Base-by-base conservation (phyloP, 2,329 filamentous ascomycete genomes). In the Trichoderma cornu-damae region DNA sequence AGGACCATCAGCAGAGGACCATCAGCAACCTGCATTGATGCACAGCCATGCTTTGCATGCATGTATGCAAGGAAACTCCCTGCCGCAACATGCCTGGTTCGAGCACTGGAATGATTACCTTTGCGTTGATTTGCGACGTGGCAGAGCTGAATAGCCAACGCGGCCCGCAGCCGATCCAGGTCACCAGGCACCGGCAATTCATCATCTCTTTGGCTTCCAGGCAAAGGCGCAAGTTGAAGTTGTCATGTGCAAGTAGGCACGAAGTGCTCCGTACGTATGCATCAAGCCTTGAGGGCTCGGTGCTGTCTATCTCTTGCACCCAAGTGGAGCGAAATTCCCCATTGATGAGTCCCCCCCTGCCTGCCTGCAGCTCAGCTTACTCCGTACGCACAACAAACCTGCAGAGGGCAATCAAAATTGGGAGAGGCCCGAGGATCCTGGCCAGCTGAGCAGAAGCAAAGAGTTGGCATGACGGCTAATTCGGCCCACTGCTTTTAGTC, bases 281-380 rank as follows among this genome's bases (percentile, higher is more conserved):
- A n/a, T n/a, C n/a, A n/a, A n/a, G n/a, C n/a, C n/a, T n/a, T n/a
- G n/a, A 34, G 20, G 12, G 26, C 11, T 9, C 28, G 16, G 9
- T n/a, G 42, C 16, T 35, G 43, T 49, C 43, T 49, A 49, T 54
- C 51, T 54, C 51, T 44, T 54, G 51, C 51, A 26, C 46, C 38
- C 35, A 57, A 57, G 53, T 57, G 53, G 53, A 49, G 24, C 53
- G 22, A 8, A 16, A 32, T 26, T 34, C 16, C 24, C 37, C 28
- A 34, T 40, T 22, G 48, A 26, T 52, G 38, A 42, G 49, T 32
- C 42, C 40, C 40, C n/a, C n/a, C n/a, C n/a, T n/a, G n/a, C n/a
- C n/a, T n/a, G n/a, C n/a, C 47, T 55, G 52, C 42, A 55, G 52
- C 52, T 55, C 52, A 55, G 52, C 52, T 55, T 55, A 55, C 32